Percentiles rank a stretch among this genome's conserved stretches.
Conservation (phyloP, 106 monocot genomes). For the Allium cepa region DNA sequence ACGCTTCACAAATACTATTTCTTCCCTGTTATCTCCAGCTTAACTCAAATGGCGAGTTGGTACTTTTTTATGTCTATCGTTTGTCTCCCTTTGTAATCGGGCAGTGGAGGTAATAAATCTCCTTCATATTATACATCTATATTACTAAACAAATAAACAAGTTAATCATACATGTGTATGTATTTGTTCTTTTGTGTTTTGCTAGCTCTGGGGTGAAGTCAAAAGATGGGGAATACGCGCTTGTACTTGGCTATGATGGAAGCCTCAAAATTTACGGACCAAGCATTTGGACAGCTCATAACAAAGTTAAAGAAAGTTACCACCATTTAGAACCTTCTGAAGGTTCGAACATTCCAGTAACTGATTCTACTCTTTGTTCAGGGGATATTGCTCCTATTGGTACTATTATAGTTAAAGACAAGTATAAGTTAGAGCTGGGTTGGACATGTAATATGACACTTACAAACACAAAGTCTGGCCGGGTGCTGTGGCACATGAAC, state of each 20-base stretch:
- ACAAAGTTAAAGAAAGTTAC: not conserved
- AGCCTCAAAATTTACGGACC: not conserved
- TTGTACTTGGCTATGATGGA: not conserved
- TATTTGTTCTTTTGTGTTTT: not conserved
- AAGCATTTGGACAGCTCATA: not conserved
- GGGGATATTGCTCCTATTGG: not conserved
- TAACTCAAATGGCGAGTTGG: not conserved
- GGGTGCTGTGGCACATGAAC: not conserved
- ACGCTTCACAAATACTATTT: no score
- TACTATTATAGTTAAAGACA: not conserved
- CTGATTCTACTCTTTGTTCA: not conserved
- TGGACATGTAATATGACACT: not conserved
- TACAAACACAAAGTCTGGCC: not conserved
- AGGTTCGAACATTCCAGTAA: not conserved
- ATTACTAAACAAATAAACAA: no score
- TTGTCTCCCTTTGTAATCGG: no score
- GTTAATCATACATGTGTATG: not conserved
- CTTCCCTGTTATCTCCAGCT: not conserved
- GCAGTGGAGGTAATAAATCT: no score
- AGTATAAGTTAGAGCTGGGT: not conserved
- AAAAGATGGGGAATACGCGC: not conserved
- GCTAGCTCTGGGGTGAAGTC: not conserved
- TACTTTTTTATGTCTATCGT: not conserved
- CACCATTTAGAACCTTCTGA: not conserved
- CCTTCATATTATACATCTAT: not conserved